Evolutionary conservation across 352 stramenopile species (phyloP), one percentile per base, ranked within the genome.

Genomic region (Phytophthora uliginosa): DNA sequence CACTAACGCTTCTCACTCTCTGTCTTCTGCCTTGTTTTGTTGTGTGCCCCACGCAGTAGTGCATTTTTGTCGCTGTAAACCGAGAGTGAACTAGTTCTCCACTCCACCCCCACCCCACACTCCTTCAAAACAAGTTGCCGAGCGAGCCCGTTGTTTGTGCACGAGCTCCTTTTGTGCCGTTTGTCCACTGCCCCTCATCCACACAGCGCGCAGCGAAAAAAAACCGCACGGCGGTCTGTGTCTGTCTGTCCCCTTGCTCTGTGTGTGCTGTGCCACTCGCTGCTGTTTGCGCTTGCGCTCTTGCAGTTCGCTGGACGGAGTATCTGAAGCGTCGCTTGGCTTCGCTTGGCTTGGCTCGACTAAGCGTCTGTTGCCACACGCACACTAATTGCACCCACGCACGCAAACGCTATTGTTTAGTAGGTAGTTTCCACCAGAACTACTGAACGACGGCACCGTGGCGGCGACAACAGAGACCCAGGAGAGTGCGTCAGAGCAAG

Each of bases 371-470:
- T 62, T 52, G 57, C 51, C 47, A 33, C 61, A 55, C 51, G 34
- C 62, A 71, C 31, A 40, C n/a, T 26, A 24, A 47, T 47, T 47
- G 17, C 33, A 40, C 24, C 6, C 62, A 62, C 59, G 45, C 45
- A 45, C n/a, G 26, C 18, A 36, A 17, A 9, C 65, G 26, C 69
- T 55, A 64, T 51, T 45, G 76, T 77, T 65, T 52, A 78, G 77
- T 82, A 74, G 60, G 71, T 83, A 80, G 71, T 72, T 77, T 64
- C 22, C 31, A 63, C 54, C 50, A 40, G 31, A 79, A 78, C 69
- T 76, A 83, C 79, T 81, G 74, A 81, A 74, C 74, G 62, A 74
- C 62, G 71, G 53, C 66, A 83, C 55, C 71, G 75, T 81, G 79
- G 83, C 75, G 81, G 82, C 81, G 70, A 81, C 78, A 82, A 66